phyloP scores from a whole-genome alignment of 1,284 basidiomycete genomes.

The Trichosporon sp. region DNA sequence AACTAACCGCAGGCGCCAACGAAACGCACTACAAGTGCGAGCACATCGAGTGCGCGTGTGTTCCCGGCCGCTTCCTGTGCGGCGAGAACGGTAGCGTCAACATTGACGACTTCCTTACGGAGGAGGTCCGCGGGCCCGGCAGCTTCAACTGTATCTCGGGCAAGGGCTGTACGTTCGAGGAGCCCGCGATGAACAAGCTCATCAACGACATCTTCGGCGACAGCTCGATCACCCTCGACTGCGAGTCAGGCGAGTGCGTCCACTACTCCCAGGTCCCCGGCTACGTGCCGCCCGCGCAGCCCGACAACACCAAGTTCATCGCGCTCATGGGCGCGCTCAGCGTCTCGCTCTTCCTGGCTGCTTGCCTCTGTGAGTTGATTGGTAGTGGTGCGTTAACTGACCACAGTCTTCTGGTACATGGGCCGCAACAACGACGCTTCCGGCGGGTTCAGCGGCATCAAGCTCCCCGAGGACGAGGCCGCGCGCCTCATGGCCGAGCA shows the following conservation, averaged over 20 bases:
- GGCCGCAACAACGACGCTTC: slow-evolving; percentile 63
- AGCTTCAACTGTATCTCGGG: slow-evolving; percentile 76
- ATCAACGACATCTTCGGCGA: slow-evolving; percentile 94
- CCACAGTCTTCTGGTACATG: slow-evolving; percentile 77
- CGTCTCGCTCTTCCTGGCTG: slow-evolving; percentile 56
- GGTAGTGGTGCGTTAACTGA: not conserved
- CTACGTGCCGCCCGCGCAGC: slow-evolving; percentile 72
- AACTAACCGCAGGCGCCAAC: slow-evolving; percentile 56
- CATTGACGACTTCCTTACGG: slow-evolving; percentile 84
- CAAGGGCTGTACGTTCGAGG: slow-evolving; percentile 75
- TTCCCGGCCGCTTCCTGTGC: slow-evolving; percentile 88
- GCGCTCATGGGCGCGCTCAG: slow-evolving; percentile 77
- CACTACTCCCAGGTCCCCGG: slow-evolving; percentile 92
- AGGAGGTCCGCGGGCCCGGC: slow-evolving; percentile 88
- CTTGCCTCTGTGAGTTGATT: slow-evolving; percentile 45
- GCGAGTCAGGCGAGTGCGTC: slow-evolving; percentile 86
- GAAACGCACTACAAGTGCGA: slow-evolving; percentile 72
- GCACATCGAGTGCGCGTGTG: slow-evolving; percentile 81
- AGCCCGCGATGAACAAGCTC: slow-evolving; percentile 91
- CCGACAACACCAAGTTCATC: slow-evolving; percentile 74
- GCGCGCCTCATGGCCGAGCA: slow-evolving; percentile 87
- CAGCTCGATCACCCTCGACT: slow-evolving; percentile 77
- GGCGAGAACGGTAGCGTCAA: slow-evolving; percentile 93
- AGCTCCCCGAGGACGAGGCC: slow-evolving; percentile 73
- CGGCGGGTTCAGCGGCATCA: slow-evolving; percentile 67